These are phyloP conservation scores for Colletotrichum sp. DNA, from an alignment of 2,329 filamentous ascomycete species.

Conservation along the genomic window DNA sequence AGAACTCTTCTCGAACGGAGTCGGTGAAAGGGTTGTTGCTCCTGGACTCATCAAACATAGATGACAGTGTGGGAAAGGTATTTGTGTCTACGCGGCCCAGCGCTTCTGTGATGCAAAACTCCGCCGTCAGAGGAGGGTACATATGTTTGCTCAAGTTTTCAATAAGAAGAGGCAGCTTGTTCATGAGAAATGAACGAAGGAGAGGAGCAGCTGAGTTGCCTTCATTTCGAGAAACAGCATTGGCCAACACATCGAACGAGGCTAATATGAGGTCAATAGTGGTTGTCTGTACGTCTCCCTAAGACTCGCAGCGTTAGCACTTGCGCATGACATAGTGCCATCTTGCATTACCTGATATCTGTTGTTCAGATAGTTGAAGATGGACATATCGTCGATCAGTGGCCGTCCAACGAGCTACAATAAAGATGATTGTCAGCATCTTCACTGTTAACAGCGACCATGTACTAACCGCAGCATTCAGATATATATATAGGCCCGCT, in stretches of 20 bases:
- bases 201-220: slow-evolving; percentile 68
- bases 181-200: slow-evolving; percentile 85
- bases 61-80: slow-evolving; percentile 67
- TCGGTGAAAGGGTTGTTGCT: slow-evolving; percentile 63
- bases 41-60: slow-evolving; percentile 65
- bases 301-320: neutral
- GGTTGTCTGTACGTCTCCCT: slow-evolving; percentile 79
- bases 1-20: slow-evolving; percentile 73
- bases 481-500: slow-evolving; percentile 83
- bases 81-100: slow-evolving; percentile 83
- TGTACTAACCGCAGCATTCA: slow-evolving; percentile 76
- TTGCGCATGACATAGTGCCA: neutral
- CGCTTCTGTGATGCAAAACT: slow-evolving; percentile 74
- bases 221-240: slow-evolving; percentile 75
- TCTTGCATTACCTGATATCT: slow-evolving; percentile 72
- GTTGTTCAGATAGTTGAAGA: slow-evolving; percentile 83
- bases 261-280: slow-evolving; percentile 85
- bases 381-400: slow-evolving; percentile 77
- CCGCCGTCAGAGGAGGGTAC: slow-evolving; percentile 76
- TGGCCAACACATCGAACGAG: slow-evolving; percentile 88
- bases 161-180: slow-evolving; percentile 63
- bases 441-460: neutral
- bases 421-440: slow-evolving; percentile 27
- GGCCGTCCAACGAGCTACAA: slow-evolving; percentile 80
- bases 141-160: slow-evolving; percentile 63